These are phyloP conservation scores for Daldinia sp. DNA, from an alignment of 2,329 filamentous ascomycete species.

Conservation along the genomic window DNA sequence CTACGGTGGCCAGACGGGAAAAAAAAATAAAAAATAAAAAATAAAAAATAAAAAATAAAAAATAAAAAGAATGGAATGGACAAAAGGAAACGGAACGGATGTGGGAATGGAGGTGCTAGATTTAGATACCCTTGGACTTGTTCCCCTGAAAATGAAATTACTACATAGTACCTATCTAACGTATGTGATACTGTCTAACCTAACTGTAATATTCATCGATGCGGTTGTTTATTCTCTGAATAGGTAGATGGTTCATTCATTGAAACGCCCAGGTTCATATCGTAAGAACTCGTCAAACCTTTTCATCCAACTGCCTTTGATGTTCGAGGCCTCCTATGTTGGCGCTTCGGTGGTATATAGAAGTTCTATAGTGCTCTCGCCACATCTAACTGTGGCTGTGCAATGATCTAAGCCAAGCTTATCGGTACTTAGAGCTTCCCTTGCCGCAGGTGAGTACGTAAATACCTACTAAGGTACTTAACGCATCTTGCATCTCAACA, in stretches of 20 bases:
- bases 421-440: constrained; percentile 12
- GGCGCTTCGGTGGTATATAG: neutral
- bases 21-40: no score
- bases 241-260: no score
- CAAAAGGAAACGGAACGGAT: neutral
- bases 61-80: neutral
- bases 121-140: constrained; percentile 38
- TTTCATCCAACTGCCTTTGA: no score
- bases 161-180: neutral
- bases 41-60: no score
- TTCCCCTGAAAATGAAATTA: constrained; percentile 21
- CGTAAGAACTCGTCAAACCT: no score
- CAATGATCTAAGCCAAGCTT: constrained; percentile 36
- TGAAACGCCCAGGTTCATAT: no score
- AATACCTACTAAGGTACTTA: constrained; percentile 5
- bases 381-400: constrained; percentile 40
- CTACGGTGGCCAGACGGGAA: constrained; percentile 2
- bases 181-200: neutral
- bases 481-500: constrained; percentile 12
- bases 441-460: no score
- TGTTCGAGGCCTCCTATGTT: neutral
- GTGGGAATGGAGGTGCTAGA: constrained; percentile 13
- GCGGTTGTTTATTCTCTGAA: no score
- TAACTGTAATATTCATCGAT: no score
- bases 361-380: constrained; percentile 34